These are phyloP conservation scores for Sporothrix sp. DNA, from an alignment of 2,329 filamentous ascomycete species.

Conservation along the genomic window DNA sequence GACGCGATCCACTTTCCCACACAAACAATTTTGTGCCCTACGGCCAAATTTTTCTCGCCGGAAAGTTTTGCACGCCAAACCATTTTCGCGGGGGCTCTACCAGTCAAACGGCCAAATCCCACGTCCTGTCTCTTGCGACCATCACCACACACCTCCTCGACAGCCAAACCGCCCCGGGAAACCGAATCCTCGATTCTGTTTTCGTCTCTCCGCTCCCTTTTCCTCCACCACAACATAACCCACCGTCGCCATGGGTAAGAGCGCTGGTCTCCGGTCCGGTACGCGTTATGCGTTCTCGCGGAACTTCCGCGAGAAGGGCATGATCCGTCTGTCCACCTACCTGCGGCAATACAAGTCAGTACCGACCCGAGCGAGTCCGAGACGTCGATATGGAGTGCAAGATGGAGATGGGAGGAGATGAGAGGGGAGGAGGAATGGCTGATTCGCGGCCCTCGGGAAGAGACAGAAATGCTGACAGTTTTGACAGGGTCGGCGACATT, in stretches of 20 bases:
- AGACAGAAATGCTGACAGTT: constrained; percentile 20
- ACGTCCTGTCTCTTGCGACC: constrained; percentile 4
- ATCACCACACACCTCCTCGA: constrained; percentile 8
- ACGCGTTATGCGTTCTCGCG: constrained; percentile 92
- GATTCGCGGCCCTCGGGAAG: background rate
- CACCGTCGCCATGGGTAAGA: constrained; percentile 61
- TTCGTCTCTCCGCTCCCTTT: background rate
- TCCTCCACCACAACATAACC: constrained; percentile 17
- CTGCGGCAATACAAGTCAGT: constrained; percentile 80
- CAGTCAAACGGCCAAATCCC: constrained; percentile 8
- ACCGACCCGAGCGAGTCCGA: constrained; percentile 5
- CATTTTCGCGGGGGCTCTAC: constrained; percentile 12
- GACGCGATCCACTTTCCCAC: constrained; percentile 11
- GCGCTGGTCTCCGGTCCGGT: constrained; percentile 76
- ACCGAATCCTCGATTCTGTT: constrained; percentile 3
- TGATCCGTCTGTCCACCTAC: constrained; percentile 90
- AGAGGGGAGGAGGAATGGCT: background rate
- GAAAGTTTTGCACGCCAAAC: constrained; percentile 16
- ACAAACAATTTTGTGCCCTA: constrained; percentile 13
- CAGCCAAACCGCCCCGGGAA: constrained; percentile 1
- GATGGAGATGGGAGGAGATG: background rate
- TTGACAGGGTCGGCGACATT: constrained; percentile 80
- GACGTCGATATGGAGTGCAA: background rate
- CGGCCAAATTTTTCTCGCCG: constrained; percentile 11
- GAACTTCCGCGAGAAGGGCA: constrained; percentile 89